Evolutionary conservation across 139 green algal genomes (phyloP).

Genomic region (Micractinium conductrix): DNA sequence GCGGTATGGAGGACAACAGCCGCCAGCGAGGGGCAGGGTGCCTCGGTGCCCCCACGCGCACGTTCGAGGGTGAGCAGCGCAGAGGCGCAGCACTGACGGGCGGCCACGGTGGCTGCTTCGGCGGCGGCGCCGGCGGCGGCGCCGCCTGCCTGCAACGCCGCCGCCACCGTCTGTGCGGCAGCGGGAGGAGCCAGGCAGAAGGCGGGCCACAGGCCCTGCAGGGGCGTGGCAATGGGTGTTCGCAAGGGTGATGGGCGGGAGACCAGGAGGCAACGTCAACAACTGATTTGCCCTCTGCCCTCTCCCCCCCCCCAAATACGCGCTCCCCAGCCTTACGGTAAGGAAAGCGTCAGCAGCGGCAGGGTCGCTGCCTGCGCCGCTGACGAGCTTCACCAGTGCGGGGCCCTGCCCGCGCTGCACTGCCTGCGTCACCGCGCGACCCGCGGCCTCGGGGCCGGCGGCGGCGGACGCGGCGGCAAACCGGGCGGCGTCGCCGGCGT

Average conservation of each 20-base stretch:
- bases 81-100: constrained; percentile 11
- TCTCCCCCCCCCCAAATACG: not conserved
- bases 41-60: not conserved
- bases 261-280: not conserved
- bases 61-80: not conserved
- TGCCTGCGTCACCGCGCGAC: not conserved
- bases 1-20: not conserved
- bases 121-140: not conserved
- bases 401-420: not conserved
- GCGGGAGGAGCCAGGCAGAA: not conserved
- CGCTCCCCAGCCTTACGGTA: not conserved
- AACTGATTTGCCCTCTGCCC: not conserved
- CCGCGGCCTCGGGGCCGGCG: not conserved
- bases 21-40: not conserved
- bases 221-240: not conserved
- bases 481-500: not conserved
- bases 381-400: not conserved
- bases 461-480: constrained; percentile 2
- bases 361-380: not conserved
- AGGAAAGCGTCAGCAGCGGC: constrained; percentile 3
- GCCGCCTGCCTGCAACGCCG: not conserved
- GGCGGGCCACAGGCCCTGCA: constrained; percentile 28
- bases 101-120: not conserved
- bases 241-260: no score
- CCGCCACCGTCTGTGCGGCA: not conserved